Evolutionary conservation across 768 basidiomycete genomes (phyloP).

Genomic region (Lactifluus pinguis): DNA sequence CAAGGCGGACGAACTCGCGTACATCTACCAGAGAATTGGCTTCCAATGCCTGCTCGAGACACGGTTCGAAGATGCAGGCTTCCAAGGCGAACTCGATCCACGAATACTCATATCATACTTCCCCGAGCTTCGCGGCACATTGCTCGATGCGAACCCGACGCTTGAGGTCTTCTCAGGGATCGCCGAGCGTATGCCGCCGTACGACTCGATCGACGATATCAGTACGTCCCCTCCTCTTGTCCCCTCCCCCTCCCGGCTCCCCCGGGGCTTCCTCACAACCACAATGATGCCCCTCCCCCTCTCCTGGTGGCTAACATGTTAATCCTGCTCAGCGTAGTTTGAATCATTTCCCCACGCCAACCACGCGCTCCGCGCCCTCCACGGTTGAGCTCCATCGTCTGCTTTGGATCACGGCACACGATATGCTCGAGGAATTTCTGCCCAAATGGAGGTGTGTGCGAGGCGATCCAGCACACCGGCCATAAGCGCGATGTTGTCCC

Average conservation of each 20-base stretch:
- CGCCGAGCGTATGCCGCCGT: slow-evolving; percentile 18
- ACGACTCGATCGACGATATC: slow-evolving; percentile 70
- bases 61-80: too few species aligned
- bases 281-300: slow-evolving; percentile 18
- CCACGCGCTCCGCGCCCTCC: too few species aligned
- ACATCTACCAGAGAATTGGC: slow-evolving; percentile 9
- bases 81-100: slow-evolving; percentile 41
- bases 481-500: too few species aligned
- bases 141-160: slow-evolving; percentile 33
- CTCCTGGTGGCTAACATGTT: slow-evolving; percentile 55
- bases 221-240: slow-evolving; percentile 48
- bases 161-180: too few species aligned
- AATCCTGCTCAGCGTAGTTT: slow-evolving; percentile 86
- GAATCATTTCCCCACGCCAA: slow-evolving; percentile 46
- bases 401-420: slow-evolving; percentile 52
- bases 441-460: too few species aligned
- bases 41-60: too few species aligned
- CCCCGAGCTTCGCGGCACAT: slow-evolving; percentile 58
- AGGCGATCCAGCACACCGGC: too few species aligned
- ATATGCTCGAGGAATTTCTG: too few species aligned
- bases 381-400: too few species aligned
- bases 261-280: slow-evolving; percentile 10
- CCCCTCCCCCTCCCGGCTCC: neutral
- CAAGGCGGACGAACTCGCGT: too few species aligned
- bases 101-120: slow-evolving; percentile 54